Percentiles rank a stretch among this genome's conserved stretches.
Conservation (phyloP, 2,329 filamentous ascomycete species). For the Diaporthe batatas region DNA sequence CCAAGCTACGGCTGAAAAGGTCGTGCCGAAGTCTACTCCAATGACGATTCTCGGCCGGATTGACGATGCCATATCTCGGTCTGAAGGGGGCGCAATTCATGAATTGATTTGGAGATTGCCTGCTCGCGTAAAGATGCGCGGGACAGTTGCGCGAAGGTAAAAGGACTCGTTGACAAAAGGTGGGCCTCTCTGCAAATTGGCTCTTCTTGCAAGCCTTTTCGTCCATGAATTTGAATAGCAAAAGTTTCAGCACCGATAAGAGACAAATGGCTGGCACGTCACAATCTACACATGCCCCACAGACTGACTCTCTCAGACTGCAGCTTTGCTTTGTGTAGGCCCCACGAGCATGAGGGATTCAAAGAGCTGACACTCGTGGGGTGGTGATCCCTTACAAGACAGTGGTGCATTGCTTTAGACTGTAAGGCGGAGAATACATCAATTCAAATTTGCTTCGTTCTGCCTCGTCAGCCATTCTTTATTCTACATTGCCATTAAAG, state of each 20-base stretch:
- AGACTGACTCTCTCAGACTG: neutral
- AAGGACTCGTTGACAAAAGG: neutral
- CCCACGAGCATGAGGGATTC: too few species aligned
- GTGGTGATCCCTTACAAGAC: too few species aligned
- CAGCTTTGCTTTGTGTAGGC: neutral
- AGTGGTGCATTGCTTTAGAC: too few species aligned
- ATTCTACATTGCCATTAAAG: neutral
- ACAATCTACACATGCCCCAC: neutral
- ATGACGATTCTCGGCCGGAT: conserved; percentile 58
- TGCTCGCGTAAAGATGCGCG: neutral
- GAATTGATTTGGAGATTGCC: neutral
- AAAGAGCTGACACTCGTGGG: too few species aligned
- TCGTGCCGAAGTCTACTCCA: conserved; percentile 70
- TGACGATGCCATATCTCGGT: neutral
- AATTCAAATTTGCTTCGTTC: neutral
- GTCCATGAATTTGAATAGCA: neutral
- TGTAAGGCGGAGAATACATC: too few species aligned
- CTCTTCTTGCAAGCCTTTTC: neutral
- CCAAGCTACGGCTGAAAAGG: conserved; percentile 67
- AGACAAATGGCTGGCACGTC: neutral
- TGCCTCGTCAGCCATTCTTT: neutral
- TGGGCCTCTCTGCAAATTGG: neutral
- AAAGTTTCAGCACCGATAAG: neutral
- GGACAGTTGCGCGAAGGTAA: neutral
- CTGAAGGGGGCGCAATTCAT: too few species aligned